Evolutionary conservation across 2,329 filamentous ascomycete species (phyloP).

Genomic region (Aspergillus vadensis): DNA sequence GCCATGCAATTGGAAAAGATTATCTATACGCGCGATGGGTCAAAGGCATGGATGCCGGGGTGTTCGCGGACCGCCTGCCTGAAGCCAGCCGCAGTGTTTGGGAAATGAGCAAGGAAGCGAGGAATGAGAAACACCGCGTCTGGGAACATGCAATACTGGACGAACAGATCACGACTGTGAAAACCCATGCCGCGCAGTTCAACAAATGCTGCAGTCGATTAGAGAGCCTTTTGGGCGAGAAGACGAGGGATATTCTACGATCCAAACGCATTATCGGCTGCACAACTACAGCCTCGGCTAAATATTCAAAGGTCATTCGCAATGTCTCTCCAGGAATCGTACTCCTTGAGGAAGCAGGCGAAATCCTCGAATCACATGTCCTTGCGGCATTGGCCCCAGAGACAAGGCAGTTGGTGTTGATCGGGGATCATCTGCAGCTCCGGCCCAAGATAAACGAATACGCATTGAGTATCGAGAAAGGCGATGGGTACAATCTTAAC

Average conservation of each 20-base stretch:
- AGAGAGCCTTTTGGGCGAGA: constrained; percentile 17
- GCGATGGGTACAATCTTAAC: constrained; percentile 67
- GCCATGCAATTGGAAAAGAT: constrained; percentile 46
- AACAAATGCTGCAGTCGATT: constrained; percentile 19
- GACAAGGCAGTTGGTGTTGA: constrained; percentile 66
- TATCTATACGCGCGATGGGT: constrained; percentile 62
- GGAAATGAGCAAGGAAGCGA: constrained; percentile 46
- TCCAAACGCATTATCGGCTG: constrained; percentile 66
- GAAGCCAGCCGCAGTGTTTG: constrained; percentile 48
- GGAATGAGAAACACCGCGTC: constrained; percentile 38
- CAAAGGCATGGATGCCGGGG: constrained; percentile 33
- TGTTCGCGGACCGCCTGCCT: not conserved
- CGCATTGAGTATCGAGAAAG: constrained; percentile 62
- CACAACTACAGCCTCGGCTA: constrained; percentile 71
- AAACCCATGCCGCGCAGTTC: constrained; percentile 12
- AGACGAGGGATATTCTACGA: constrained; percentile 43
- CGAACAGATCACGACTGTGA: constrained; percentile 49
- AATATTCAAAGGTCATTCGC: constrained; percentile 57
- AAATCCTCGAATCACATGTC: constrained; percentile 70
- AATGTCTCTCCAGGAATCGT: constrained; percentile 60
- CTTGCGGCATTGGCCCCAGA: constrained; percentile 59
- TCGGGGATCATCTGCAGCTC: constrained; percentile 74
- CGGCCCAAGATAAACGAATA: constrained; percentile 68
- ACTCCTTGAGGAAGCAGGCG: constrained; percentile 72
- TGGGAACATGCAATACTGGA: constrained; percentile 53